Conservation (phyloP, 1,284 basidiomycete genomes). For the Xerocomus nothofagi region DNA sequence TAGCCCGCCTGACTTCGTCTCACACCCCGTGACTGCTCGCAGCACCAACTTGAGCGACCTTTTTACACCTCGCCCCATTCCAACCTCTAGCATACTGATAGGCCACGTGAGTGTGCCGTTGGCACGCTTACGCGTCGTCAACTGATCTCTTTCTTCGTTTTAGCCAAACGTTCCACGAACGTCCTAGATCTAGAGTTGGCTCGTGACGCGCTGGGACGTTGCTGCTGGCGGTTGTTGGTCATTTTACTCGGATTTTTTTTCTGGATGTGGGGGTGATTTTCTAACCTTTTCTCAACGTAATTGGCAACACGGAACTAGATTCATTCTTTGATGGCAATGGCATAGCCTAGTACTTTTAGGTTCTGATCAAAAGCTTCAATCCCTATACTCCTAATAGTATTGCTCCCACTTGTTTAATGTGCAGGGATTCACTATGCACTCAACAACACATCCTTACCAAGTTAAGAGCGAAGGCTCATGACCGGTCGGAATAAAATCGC, state of each 20-base stretch:
- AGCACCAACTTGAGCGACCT: neutral
- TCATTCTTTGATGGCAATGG: no score
- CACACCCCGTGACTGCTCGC: neutral
- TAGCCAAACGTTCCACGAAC: neutral
- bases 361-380: no score
- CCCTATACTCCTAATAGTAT: no score
- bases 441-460: no score
- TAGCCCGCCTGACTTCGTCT: neutral
- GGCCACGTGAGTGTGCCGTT: neutral
- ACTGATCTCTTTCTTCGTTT: neutral
- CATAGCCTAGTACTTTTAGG: no score
- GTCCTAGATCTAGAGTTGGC: neutral
- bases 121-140: neutral
- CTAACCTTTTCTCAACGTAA: no score
- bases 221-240: neutral
- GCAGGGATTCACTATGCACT: no score
- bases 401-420: no score
- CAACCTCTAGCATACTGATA: neutral
- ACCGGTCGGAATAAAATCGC: slow-evolving; percentile 8
- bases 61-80: neutral
- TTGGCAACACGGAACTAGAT: no score
- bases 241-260: no score
- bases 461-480: neutral
- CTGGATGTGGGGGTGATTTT: no score
- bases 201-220: neutral